Conservation (phyloP, 495 filamentous ascomycete genomes). For the Oleoguttula mirabilis region DNA sequence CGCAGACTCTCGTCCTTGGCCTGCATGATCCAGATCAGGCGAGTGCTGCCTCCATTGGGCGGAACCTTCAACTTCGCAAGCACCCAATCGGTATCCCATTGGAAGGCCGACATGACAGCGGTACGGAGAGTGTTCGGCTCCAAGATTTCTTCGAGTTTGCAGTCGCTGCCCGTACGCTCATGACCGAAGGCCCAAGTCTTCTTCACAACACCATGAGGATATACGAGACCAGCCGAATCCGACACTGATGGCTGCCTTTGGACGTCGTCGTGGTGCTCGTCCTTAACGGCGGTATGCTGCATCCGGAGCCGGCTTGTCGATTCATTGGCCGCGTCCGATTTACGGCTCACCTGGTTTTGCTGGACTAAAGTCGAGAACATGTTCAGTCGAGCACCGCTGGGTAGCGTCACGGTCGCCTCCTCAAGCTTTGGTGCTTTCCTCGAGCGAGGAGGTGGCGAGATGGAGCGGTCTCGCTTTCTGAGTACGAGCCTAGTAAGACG, state of each 20-base stretch:
- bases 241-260: neutral
- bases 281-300: neutral
- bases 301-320: slow-evolving; percentile 6
- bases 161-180: slow-evolving; percentile 49
- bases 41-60: slow-evolving; percentile 31
- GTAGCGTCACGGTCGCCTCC: slow-evolving; percentile 19
- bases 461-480: slow-evolving; percentile 35
- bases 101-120: slow-evolving; percentile 75
- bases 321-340: slow-evolving; percentile 13
- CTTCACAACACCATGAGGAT: slow-evolving; percentile 62
- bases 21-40: slow-evolving; percentile 57
- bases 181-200: slow-evolving; percentile 61
- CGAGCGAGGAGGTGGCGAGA: slow-evolving; percentile 30
- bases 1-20: slow-evolving; percentile 37
- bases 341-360: slow-evolving; percentile 9
- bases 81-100: slow-evolving; percentile 72
- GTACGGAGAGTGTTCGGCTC: slow-evolving; percentile 56
- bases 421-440: slow-evolving; percentile 15
- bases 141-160: slow-evolving; percentile 84
- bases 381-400: slow-evolving; percentile 10
- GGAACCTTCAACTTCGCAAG: slow-evolving; percentile 44
- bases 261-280: no score
- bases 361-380: slow-evolving; percentile 13
- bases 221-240: slow-evolving; percentile 37
- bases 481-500: slow-evolving; percentile 52